phyloP scores from a whole-genome alignment of 2,329 filamentous ascomycete genomes.

The Pochonia chlamydosporia region DNA sequence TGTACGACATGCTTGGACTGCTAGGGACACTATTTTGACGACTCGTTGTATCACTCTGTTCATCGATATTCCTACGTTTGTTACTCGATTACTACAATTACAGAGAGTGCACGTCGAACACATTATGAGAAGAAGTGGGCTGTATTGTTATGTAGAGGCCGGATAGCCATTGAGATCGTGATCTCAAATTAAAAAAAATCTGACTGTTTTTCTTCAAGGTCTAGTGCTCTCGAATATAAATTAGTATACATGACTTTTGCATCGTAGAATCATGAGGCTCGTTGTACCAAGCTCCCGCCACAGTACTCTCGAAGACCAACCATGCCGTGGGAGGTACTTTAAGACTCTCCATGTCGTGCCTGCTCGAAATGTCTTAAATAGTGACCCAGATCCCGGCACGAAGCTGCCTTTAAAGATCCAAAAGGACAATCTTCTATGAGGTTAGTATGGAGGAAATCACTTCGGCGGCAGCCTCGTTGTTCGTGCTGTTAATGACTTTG shows the following conservation, averaged over 20 bases:
- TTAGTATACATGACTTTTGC: background rate
- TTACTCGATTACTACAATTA: background rate
- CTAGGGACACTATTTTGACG: background rate
- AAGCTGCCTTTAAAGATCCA: too few relatives aligned
- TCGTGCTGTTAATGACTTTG: constrained; percentile 9
- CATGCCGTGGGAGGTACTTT: too few relatives aligned
- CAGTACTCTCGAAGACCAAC: too few relatives aligned
- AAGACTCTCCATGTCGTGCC: too few relatives aligned
- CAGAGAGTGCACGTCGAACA: too few relatives aligned
- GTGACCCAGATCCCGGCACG: too few relatives aligned
- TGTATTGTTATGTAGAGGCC: background rate
- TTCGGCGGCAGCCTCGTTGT: constrained; percentile 1
- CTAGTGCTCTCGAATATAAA: background rate
- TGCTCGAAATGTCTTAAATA: too few relatives aligned
- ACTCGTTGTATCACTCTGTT: too few relatives aligned
- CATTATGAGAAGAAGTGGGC: background rate
- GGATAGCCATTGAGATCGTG: background rate
- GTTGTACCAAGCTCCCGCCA: too few relatives aligned
- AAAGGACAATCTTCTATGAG: too few relatives aligned
- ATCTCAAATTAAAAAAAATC: background rate
- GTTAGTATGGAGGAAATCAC: background rate
- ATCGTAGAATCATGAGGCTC: background rate
- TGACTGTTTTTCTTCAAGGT: background rate
- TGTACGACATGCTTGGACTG: too few relatives aligned
- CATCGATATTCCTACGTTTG: background rate